Conservation (phyloP, 306 rosid genomes). For the Benincasa hispida region DNA sequence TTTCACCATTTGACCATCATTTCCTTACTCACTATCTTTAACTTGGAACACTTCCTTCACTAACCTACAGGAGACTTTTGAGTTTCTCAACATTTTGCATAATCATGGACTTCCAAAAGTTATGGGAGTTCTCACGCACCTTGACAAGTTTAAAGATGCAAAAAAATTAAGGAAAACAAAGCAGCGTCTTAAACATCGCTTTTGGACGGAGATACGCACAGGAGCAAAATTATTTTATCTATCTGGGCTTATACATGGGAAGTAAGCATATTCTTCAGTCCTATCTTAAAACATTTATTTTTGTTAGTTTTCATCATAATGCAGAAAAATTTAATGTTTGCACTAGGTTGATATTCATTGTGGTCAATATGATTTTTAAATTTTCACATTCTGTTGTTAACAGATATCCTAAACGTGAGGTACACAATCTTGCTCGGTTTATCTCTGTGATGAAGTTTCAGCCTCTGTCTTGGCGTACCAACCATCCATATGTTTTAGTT, state of each 20-base stretch:
- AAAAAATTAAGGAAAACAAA: slow-evolving; percentile 78
- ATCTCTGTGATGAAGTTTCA: slow-evolving; percentile 93
- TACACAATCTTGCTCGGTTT: slow-evolving; percentile 86
- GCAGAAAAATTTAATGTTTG: neutral
- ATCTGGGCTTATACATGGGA: slow-evolving; percentile 81
- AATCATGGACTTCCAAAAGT: slow-evolving; percentile 88
- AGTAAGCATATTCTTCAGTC: slow-evolving; percentile 37
- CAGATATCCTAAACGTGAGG: slow-evolving; percentile 83
- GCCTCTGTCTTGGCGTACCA: slow-evolving; percentile 79
- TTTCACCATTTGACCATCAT: neutral
- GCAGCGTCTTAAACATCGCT: slow-evolving; percentile 81
- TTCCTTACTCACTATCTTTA: neutral
- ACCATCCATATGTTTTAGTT: slow-evolving; percentile 81
- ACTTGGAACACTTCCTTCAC: neutral
- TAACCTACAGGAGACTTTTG: slow-evolving; percentile 73
- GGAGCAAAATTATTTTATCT: slow-evolving; percentile 92
- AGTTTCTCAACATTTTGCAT: slow-evolving; percentile 86
- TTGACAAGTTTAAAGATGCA: slow-evolving; percentile 70
- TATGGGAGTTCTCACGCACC: slow-evolving; percentile 98
- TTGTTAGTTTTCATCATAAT: neutral
- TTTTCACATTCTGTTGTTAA: slow-evolving; percentile 5
- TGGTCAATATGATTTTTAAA: neutral
- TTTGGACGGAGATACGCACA: slow-evolving; percentile 85
- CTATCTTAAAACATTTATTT: neutral
- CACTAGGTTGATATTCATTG: neutral